These are phyloP conservation scores for Pythium insidiosum DNA, from an alignment of 352 stramenopile genomes.

Conservation along the genomic window DNA sequence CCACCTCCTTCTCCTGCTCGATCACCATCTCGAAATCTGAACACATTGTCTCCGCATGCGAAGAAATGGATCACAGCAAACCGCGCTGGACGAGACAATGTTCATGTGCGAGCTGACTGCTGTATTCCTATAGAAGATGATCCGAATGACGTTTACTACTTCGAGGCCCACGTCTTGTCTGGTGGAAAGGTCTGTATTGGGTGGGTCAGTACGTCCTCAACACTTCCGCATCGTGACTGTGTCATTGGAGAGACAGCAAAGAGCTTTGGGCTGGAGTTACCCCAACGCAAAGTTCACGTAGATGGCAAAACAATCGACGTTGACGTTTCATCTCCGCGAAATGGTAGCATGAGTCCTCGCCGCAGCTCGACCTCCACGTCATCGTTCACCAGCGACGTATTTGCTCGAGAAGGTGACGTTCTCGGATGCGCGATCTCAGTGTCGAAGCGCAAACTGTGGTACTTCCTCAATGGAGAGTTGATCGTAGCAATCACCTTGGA, in stretches of 20 bases:
- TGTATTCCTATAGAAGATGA: slow-evolving; percentile 2
- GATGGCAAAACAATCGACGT: slow-evolving; percentile 9
- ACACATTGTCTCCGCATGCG: slow-evolving; percentile 24
- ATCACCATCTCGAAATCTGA: slow-evolving; percentile 15
- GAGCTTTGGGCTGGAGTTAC: slow-evolving; percentile 40
- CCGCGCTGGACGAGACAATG: slow-evolving; percentile 28
- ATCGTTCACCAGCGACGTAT: slow-evolving; percentile 34
- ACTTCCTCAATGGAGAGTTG: slow-evolving; percentile 52
- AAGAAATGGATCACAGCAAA: slow-evolving; percentile 56
- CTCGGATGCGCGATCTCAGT: slow-evolving; percentile 38
- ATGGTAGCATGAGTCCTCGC: slow-evolving; percentile 27
- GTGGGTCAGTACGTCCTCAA: slow-evolving; percentile 15
- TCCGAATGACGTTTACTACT: slow-evolving; percentile 26
- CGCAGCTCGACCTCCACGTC: slow-evolving; percentile 13
- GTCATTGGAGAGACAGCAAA: slow-evolving; percentile 30
- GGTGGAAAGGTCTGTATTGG: slow-evolving; percentile 43
- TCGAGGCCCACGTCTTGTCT: slow-evolving; percentile 40
- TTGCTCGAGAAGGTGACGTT: slow-evolving; percentile 37
- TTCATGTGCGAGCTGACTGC: slow-evolving; percentile 24
- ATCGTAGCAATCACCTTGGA: slow-evolving; percentile 11
- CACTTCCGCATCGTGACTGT: slow-evolving; percentile 4
- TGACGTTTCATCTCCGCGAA: background rate
- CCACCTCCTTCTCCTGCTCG: slow-evolving; percentile 15
- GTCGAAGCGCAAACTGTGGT: slow-evolving; percentile 24
- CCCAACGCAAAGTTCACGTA: slow-evolving; percentile 25